Evolutionary conservation across 192 early-diverging fungal species (phyloP).

Genomic region (Allomyces macrogynus): DNA sequence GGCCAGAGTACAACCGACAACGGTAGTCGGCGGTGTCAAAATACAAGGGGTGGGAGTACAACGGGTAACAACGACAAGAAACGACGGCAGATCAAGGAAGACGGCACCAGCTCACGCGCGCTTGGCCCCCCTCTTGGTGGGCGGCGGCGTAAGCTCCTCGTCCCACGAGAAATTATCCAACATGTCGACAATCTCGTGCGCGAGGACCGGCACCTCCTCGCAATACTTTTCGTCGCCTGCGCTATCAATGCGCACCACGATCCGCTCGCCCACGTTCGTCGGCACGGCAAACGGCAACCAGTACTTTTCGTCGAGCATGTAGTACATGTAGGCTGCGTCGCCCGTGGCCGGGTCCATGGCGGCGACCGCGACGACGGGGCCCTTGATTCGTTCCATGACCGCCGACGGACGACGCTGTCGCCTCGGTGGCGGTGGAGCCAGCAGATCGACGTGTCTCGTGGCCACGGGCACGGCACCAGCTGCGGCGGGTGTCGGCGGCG

Average conservation of each 20-base stretch:
- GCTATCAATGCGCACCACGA: too few relatives aligned
- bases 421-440: constrained; percentile 4
- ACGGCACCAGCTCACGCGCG: too few relatives aligned
- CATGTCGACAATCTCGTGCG: neutral
- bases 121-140: too few relatives aligned
- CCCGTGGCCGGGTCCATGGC: constrained; percentile 20
- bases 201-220: neutral
- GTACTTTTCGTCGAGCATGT: constrained; percentile 29
- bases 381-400: constrained; percentile 6
- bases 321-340: constrained; percentile 21
- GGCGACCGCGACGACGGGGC: constrained; percentile 13
- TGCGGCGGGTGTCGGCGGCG: neutral
- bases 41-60: too few relatives aligned
- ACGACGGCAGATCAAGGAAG: too few relatives aligned
- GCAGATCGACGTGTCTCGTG: constrained; percentile 4
- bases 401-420: constrained; percentile 3
- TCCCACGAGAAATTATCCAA: neutral
- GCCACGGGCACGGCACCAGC: constrained; percentile 4
- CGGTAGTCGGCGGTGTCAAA: too few relatives aligned
- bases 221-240: neutral
- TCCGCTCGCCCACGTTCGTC: constrained; percentile 9
- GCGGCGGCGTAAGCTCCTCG: too few relatives aligned
- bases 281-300: constrained; percentile 40
- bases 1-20: too few relatives aligned
- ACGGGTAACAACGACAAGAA: too few relatives aligned